These are phyloP conservation scores for Dothistroma septosporum DNA, from an alignment of 2,329 filamentous ascomycete species.

Conservation along the genomic window DNA sequence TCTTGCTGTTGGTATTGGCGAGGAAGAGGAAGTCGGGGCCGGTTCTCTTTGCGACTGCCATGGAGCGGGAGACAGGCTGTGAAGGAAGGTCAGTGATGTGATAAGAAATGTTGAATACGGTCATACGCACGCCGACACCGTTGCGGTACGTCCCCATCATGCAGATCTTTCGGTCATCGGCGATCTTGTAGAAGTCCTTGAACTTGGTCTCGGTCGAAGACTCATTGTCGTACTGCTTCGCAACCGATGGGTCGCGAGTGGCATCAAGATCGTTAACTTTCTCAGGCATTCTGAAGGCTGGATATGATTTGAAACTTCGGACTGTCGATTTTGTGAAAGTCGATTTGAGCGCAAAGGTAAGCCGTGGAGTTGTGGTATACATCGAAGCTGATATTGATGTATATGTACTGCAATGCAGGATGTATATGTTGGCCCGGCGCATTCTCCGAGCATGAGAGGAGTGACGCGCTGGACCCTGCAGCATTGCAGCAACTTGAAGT, in stretches of 20 bases:
- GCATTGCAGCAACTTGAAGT: neutral
- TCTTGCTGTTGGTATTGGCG: conserved; percentile 45
- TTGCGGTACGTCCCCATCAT: conserved; percentile 42
- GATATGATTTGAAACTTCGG: conserved; percentile 15
- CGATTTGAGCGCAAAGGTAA: neutral
- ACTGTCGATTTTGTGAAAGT: conserved; percentile 1
- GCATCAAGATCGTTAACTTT: conserved; percentile 40
- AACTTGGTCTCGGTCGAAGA: conserved; percentile 45
- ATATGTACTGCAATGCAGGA: neutral
- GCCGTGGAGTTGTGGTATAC: neutral
- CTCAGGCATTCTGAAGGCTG: conserved; percentile 44
- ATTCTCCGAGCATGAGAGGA: neutral
- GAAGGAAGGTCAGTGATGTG: conserved; percentile 1
- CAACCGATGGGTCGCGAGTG: conserved; percentile 45
- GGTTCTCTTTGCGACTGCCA: conserved; percentile 54
- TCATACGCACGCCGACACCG: conserved; percentile 35
- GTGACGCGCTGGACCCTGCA: conserved; percentile 1
- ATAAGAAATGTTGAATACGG: neutral
- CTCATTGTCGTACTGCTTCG: conserved; percentile 48
- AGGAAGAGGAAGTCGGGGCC: conserved; percentile 52
- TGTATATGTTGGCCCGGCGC: neutral
- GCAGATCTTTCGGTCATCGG: conserved; percentile 45
- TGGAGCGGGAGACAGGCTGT: conserved; percentile 43
- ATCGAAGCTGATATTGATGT: neutral
- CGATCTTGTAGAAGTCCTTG: conserved; percentile 46